Conservation (phyloP, 2,329 filamentous ascomycete species). For the Lachnum nothofagi region DNA sequence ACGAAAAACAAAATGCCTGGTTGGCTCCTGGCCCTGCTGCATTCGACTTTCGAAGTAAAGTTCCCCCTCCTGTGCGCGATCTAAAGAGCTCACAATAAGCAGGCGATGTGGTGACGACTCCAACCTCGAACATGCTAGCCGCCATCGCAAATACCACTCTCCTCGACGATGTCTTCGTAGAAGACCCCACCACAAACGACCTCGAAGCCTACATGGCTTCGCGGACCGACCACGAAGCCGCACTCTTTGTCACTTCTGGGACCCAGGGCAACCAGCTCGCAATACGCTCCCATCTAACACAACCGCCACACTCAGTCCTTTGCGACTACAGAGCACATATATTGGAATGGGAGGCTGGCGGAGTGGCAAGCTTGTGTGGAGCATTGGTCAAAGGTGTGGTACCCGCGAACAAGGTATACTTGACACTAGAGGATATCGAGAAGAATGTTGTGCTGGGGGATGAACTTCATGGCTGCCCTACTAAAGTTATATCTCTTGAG, state of each 20-base stretch:
- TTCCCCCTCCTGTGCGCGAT: not conserved
- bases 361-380: constrained; percentile 63
- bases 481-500: constrained; percentile 74
- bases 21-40: constrained; percentile 29
- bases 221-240: constrained; percentile 70
- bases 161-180: constrained; percentile 76
- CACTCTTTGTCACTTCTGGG: constrained; percentile 77
- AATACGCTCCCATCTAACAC: constrained; percentile 68
- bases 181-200: constrained; percentile 71
- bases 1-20: constrained; percentile 28
- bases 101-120: constrained; percentile 69
- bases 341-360: constrained; percentile 59
- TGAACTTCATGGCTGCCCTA: constrained; percentile 74
- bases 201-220: constrained; percentile 71
- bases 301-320: constrained; percentile 75
- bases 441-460: constrained; percentile 58
- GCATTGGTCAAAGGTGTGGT: constrained; percentile 63
- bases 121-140: constrained; percentile 73
- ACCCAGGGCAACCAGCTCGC: constrained; percentile 94
- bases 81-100: constrained; percentile 14
- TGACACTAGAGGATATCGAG: constrained; percentile 58
- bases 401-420: constrained; percentile 64
- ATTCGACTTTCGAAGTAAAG: constrained; percentile 33
- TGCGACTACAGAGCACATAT: constrained; percentile 79
- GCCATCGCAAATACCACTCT: constrained; percentile 72